These are phyloP conservation scores for Sporothrix pseudoabietina DNA, from an alignment of 2,329 filamentous ascomycete species.

Conservation along the genomic window DNA sequence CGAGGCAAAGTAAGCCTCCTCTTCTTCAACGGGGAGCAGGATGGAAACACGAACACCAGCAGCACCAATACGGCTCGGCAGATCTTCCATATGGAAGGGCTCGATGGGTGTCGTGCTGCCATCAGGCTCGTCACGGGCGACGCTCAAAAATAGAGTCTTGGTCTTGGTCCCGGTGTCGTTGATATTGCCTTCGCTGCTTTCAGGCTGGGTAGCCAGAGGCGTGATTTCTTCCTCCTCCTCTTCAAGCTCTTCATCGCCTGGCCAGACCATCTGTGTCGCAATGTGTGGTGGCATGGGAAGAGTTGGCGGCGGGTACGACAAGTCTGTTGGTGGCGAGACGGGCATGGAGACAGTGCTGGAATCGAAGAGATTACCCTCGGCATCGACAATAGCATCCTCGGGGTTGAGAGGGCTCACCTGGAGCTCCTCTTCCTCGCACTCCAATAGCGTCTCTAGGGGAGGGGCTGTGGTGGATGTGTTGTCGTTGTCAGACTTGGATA, in stretches of 20 bases:
- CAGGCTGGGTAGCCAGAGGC: not conserved
- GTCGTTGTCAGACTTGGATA: not conserved
- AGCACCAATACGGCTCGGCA: conserved; percentile 49
- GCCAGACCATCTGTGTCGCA: conserved; percentile 31
- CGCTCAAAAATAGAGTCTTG: not conserved
- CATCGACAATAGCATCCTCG: not conserved
- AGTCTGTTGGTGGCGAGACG: conserved; percentile 25
- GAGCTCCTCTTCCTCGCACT: conserved; percentile 10
- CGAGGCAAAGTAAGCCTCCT: conserved; percentile 35
- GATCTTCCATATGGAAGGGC: conserved; percentile 54
- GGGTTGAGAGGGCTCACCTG: conserved; percentile 25
- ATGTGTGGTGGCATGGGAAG: conserved; percentile 29
- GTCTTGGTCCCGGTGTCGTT: not conserved
- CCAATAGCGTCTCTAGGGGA: not conserved
- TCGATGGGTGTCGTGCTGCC: conserved; percentile 49
- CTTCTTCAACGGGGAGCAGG: conserved; percentile 39
- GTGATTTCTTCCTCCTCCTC: not conserved
- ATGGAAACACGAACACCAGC: conserved; percentile 42
- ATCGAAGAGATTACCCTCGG: not conserved
- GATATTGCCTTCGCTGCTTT: not conserved
- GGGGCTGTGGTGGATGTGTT: not conserved
- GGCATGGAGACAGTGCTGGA: not conserved
- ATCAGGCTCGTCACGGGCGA: conserved; percentile 35
- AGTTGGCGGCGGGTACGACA: not conserved
- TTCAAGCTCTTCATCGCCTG: conserved; percentile 29